phyloP scores from a whole-genome alignment of 176 grass and related monocot species.

The Zea luxurians region DNA sequence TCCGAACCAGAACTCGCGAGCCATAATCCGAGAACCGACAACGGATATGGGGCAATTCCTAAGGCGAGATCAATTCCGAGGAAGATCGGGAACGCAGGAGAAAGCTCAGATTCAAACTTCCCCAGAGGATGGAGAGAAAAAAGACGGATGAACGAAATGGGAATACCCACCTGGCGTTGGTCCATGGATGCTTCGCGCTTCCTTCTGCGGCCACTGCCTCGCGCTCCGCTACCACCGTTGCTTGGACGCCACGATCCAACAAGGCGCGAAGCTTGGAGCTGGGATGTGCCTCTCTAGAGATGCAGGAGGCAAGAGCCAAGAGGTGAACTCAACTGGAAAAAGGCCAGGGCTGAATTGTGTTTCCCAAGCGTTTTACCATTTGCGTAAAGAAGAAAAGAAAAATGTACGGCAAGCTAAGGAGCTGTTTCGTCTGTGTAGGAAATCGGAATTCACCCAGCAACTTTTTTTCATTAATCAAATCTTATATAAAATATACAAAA shows the following conservation, averaged over 20 bases:
- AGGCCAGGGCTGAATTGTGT: not conserved
- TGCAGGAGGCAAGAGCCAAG: not conserved
- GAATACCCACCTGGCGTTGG: slow-evolving; percentile 42
- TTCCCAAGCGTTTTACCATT: not conserved
- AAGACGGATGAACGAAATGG: not conserved
- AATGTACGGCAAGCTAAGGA: no score
- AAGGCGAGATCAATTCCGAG: not conserved
- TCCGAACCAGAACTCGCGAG: not conserved
- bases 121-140: not conserved
- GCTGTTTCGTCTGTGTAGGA: no score
- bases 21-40: not conserved
- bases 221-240: not conserved
- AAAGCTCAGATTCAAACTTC: not conserved
- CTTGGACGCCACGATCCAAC: slow-evolving; percentile 4
- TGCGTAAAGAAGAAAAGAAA: no score
- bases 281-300: not conserved
- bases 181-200: slow-evolving; percentile 42
- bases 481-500: no score
- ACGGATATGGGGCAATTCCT: slow-evolving; percentile 16
- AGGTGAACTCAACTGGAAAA: slow-evolving; percentile 1
- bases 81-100: not conserved
- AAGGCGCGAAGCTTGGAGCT: not conserved
- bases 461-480: no score
- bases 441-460: no score
- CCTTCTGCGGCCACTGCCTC: slow-evolving; percentile 15